These are phyloP conservation scores for Talaromyces sp. DNA, from an alignment of 2,329 filamentous ascomycete genomes.

Conservation along the genomic window DNA sequence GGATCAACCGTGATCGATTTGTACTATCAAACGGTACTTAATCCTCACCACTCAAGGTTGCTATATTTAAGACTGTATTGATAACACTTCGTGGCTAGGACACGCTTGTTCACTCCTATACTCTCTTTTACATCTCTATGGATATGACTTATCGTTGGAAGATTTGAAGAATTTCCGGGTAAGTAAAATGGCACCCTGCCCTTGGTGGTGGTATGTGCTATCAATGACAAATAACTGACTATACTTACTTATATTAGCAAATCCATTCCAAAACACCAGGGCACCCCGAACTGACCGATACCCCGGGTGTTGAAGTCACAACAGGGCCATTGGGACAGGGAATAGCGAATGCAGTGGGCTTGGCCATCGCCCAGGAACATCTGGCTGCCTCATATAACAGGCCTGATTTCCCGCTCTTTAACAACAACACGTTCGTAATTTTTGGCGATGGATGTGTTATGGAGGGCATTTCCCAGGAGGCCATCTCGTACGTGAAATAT, in stretches of 20 bases:
- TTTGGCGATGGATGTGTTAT: slow-evolving; percentile 97
- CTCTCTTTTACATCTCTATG: too few species aligned
- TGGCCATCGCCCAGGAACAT: slow-evolving; percentile 94
- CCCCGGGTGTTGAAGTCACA: slow-evolving; percentile 94
- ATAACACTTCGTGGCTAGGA: too few species aligned
- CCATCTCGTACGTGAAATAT: too few species aligned
- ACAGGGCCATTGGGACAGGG: slow-evolving; percentile 97
- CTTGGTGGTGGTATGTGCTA: too few species aligned
- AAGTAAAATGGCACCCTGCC: too few species aligned
- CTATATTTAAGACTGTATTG: too few species aligned
- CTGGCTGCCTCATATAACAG: slow-evolving; percentile 92
- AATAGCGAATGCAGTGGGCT: slow-evolving; percentile 94
- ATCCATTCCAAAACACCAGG: slow-evolving; percentile 82
- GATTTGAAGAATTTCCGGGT: too few species aligned
- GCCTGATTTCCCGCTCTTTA: slow-evolving; percentile 80
- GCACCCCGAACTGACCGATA: slow-evolving; percentile 95
- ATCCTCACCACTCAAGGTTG: too few species aligned
- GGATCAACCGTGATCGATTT: slow-evolving; percentile 96
- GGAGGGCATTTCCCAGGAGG: too few species aligned
- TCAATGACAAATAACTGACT: too few species aligned
- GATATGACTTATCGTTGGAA: too few species aligned
- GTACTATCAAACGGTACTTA: slow-evolving; percentile 82
- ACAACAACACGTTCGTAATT: slow-evolving; percentile 97
- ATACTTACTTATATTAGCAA: slow-evolving; percentile 46
- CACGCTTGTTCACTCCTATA: too few species aligned